Conservation (phyloP, 495 filamentous ascomycete species). For the Aspergillus hancockii region DNA sequence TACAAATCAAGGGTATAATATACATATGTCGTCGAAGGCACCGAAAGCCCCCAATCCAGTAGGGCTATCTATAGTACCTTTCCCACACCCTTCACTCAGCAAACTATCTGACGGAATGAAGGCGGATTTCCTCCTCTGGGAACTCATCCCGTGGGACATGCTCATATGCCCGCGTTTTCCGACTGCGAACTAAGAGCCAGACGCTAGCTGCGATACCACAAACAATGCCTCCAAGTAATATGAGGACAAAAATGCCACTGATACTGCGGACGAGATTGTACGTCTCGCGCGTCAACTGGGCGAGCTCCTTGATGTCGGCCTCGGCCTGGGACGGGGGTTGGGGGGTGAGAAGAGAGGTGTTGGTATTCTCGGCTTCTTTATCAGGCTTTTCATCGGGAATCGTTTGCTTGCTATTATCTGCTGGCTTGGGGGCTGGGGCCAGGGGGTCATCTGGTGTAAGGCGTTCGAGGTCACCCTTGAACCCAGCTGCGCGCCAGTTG, state of each 20-base stretch:
- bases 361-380: constrained; percentile 29
- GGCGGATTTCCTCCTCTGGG: neutral
- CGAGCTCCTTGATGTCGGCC: neutral
- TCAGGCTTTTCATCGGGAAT: constrained; percentile 16
- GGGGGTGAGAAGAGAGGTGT: neutral
- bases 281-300: neutral
- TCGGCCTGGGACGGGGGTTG: neutral
- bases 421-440: neutral
- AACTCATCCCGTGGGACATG: neutral
- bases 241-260: neutral
- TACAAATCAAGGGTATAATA: neutral
- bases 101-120: neutral
- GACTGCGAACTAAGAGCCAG: neutral
- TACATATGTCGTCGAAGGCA: neutral
- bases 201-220: neutral
- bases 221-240: neutral
- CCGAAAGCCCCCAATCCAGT: neutral
- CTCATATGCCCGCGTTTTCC: neutral
- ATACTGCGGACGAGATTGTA: constrained; percentile 1
- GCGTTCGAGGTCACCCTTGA: neutral
- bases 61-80: constrained; percentile 11
- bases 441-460: neutral
- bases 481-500: constrained; percentile 10
- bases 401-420: neutral
- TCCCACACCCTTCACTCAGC: neutral